Evolutionary conservation across 1,139 yeast species (phyloP), one percentile per base, ranked within the genome.

Genomic region (Debaryomyces psychrophilus): DNA sequence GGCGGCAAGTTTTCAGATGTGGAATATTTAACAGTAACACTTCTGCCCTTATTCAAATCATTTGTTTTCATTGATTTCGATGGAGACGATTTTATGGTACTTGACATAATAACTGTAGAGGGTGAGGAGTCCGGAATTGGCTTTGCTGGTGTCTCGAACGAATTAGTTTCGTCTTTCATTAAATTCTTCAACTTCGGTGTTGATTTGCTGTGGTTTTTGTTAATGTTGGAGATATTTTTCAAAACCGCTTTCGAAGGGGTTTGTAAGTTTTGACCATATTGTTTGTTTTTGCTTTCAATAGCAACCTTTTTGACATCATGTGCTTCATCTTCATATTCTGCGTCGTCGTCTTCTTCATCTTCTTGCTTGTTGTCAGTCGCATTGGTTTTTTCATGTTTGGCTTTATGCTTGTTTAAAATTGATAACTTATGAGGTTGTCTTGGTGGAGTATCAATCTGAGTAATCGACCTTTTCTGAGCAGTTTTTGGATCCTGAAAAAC

Each of bases 381-480:
- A 25, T 49, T 38, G 12, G 46, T 59, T 31, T 47, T 54, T 20
- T 46, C 49, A 12, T 58, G 56, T 28, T 55, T 55, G 4, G 59
- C 58, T 11, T 59, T 48, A 4, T 38, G 20, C 8, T 28, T 38
- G 12, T 25, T 29, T 26, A 36, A 34, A 8, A 65, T 63, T 9
- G 71, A 62, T 28, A 67, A 52, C 48, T 71, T 71, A 47, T 67
- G 69, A 12, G 73, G 73, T 40, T 64, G 71, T 45, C 75, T 57
- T 5, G 73, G 73, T 8, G 77, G 77, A n/a, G 77, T 71, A 48
- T 71, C 77, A 20, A 71, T 52, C 41, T 64, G 70, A 36, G 70
- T 60, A 41, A 71, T 69, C 5, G 73, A 65, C 43, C 76, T 58
- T 50, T 72, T 73, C 44, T 55, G 64, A 14, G 68, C 64, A 46